phyloP scores from a whole-genome alignment of 2,329 filamentous ascomycete species.

The Colletotrichum phormii region DNA sequence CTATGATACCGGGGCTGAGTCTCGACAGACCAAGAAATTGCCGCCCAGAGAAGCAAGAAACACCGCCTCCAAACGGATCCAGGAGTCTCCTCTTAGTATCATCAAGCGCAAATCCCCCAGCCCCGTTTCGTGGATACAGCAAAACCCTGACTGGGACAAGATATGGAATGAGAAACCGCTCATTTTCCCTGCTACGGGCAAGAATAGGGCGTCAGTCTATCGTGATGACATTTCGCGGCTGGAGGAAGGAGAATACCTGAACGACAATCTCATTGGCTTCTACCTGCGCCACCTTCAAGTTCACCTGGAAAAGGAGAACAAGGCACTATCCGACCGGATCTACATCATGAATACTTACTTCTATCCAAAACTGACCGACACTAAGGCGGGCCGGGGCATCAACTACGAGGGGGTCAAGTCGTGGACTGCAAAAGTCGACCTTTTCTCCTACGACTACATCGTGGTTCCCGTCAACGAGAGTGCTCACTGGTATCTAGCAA shows the following conservation, averaged over 20 bases:
- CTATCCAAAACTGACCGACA: conserved; percentile 79
- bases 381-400: conserved; percentile 66
- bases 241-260: conserved; percentile 87
- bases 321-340: conserved; percentile 71
- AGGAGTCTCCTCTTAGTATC: background rate
- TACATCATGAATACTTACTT: conserved; percentile 97
- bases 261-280: conserved; percentile 92
- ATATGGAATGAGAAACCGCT: conserved; percentile 67
- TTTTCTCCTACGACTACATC: conserved; percentile 89
- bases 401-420: conserved; percentile 87
- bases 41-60: conserved; percentile 7
- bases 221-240: conserved; percentile 80
- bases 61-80: background rate
- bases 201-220: conserved; percentile 74
- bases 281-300: conserved; percentile 82
- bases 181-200: conserved; percentile 68
- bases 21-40: background rate
- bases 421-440: conserved; percentile 88
- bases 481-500: conserved; percentile 92
- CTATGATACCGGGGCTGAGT: background rate
- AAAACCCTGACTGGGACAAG: conserved; percentile 62
- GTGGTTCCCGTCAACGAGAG: conserved; percentile 92
- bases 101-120: conserved; percentile 35
- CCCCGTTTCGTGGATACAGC: conserved; percentile 59
- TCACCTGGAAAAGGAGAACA: conserved; percentile 64